These are phyloP conservation scores for Pseudogymnoascus sp. DNA, from an alignment of 2,329 filamentous ascomycete genomes.

Conservation along the genomic window DNA sequence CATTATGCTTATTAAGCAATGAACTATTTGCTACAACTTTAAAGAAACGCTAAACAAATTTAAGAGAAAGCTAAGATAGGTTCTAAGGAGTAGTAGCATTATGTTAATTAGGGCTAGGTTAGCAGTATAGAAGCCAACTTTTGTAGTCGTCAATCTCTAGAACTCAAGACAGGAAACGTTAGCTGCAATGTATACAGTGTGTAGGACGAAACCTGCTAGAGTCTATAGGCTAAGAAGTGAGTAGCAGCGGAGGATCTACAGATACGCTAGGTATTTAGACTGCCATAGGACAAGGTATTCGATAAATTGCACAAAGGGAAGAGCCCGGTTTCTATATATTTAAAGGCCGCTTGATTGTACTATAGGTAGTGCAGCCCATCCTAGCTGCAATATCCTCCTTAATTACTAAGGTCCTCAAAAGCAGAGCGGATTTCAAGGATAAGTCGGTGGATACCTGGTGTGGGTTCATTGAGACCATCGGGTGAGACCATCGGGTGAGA, in stretches of 20 bases:
- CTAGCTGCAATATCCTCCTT: too few relatives aligned
- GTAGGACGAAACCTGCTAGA: slow-evolving; percentile 15
- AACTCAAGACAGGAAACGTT: not conserved
- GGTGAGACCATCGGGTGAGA: too few relatives aligned
- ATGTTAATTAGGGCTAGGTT: too few relatives aligned
- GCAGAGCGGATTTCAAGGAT: too few relatives aligned
- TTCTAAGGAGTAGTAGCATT: too few relatives aligned
- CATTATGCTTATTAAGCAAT: slow-evolving; percentile 17
- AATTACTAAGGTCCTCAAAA: too few relatives aligned
- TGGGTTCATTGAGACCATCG: too few relatives aligned
- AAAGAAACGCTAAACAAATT: too few relatives aligned
- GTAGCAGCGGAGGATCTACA: slow-evolving; percentile 18
- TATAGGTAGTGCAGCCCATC: slow-evolving; percentile 31
- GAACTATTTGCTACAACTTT: slow-evolving; percentile 6
- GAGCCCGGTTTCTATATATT: not conserved
- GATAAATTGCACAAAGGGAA: slow-evolving; percentile 8
- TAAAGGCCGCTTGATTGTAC: not conserved
- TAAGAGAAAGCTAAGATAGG: too few relatives aligned
- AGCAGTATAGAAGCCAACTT: too few relatives aligned
- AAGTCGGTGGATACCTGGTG: too few relatives aligned
- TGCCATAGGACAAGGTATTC: slow-evolving; percentile 15
- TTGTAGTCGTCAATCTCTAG: too few relatives aligned
- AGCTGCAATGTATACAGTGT: slow-evolving; percentile 8
- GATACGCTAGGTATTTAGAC: slow-evolving; percentile 22
- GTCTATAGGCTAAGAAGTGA: slow-evolving; percentile 19